phyloP scores from a whole-genome alignment of 2,329 filamentous ascomycete species.

The Apiospora koreana region DNA sequence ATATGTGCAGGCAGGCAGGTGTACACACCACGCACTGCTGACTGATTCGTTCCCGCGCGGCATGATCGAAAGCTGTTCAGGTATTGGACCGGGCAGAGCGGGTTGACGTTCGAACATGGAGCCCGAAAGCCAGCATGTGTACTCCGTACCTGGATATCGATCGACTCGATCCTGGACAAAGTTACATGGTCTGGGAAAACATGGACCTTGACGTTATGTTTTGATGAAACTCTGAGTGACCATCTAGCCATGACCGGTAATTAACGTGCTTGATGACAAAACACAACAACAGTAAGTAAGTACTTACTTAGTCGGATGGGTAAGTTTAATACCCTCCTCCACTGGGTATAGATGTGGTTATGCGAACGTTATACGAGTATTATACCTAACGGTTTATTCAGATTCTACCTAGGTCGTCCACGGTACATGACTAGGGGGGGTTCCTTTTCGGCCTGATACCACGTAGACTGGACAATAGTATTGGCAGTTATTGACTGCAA shows the following conservation, averaged over 20 bases:
- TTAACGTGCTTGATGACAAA: background rate
- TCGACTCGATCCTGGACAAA: background rate
- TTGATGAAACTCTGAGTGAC: constrained; percentile 4
- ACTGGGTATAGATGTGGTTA: too few relatives aligned
- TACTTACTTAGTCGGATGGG: too few relatives aligned
- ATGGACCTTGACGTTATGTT: background rate
- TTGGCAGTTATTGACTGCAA: background rate
- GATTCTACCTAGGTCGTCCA: too few relatives aligned
- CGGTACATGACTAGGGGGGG: too few relatives aligned
- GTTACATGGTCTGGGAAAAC: background rate
- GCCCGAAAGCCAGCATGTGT: background rate
- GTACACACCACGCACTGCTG: background rate
- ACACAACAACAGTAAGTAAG: too few relatives aligned
- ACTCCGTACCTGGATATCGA: background rate
- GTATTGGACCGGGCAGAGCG: background rate
- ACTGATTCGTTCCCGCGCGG: background rate
- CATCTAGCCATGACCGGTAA: background rate
- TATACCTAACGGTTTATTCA: too few relatives aligned
- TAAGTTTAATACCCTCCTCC: too few relatives aligned
- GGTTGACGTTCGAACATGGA: background rate
- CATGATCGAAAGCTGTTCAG: background rate
- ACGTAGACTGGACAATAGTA: background rate
- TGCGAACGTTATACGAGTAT: too few relatives aligned
- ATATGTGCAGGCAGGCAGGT: too few relatives aligned
- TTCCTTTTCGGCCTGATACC: too few relatives aligned